These are phyloP conservation scores for Samsoniella hepiali DNA, from an alignment of 2,329 filamentous ascomycete species.

Conservation along the genomic window DNA sequence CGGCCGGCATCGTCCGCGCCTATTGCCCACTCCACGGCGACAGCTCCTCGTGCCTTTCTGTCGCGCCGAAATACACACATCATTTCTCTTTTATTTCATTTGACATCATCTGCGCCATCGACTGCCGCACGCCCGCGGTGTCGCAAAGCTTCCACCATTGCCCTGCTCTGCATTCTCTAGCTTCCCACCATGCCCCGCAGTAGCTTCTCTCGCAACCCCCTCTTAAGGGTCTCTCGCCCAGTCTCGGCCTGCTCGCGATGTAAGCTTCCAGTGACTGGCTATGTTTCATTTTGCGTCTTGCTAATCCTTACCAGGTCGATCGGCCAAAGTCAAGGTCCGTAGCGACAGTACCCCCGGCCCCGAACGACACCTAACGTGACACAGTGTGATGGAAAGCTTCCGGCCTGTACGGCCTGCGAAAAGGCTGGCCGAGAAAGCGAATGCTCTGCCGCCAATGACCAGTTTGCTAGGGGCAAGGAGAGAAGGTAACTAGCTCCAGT, in stretches of 20 bases:
- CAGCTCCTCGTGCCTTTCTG: neutral
- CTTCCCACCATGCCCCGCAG: slow-evolving; percentile 40
- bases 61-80: neutral
- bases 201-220: slow-evolving; percentile 53
- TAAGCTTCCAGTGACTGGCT: slow-evolving; percentile 30
- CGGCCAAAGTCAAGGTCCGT: slow-evolving; percentile 85
- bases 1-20: neutral
- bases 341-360: neutral
- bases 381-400: slow-evolving; percentile 89
- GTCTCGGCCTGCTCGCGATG: slow-evolving; percentile 79
- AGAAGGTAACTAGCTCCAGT: slow-evolving; percentile 56
- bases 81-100: neutral
- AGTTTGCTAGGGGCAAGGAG: slow-evolving; percentile 93
- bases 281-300: slow-evolving; percentile 8
- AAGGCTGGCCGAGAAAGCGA: slow-evolving; percentile 81
- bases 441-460: slow-evolving; percentile 92
- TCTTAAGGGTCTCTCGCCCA: slow-evolving; percentile 71
- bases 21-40: neutral
- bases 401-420: slow-evolving; percentile 92
- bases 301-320: slow-evolving; percentile 54
- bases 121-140: neutral
- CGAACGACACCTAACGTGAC: slow-evolving; percentile 3
- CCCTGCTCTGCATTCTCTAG: neutral
- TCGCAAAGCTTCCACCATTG: neutral
- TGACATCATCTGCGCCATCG: neutral